phyloP scores from a whole-genome alignment of 1,284 basidiomycete species.

The Pascua guehoae region DNA sequence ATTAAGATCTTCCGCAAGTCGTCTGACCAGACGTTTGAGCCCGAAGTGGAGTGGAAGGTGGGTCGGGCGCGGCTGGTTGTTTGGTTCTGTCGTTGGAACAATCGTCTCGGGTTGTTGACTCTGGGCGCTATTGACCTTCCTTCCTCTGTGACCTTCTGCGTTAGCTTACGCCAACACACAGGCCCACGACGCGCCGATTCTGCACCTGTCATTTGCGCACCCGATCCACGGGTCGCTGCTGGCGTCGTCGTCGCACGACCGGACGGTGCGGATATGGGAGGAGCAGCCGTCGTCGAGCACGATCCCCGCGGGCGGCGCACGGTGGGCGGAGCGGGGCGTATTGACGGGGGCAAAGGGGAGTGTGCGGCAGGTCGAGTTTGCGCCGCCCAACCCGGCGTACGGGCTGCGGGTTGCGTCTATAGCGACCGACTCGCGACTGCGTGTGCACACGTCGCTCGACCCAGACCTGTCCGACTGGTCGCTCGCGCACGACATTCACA shows the following conservation, averaged over 20 bases:
- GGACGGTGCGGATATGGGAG: conserved; percentile 87
- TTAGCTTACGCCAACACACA: conserved; percentile 40
- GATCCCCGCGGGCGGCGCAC: background rate
- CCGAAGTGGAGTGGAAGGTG: conserved; percentile 85
- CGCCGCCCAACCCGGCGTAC: conserved; percentile 66
- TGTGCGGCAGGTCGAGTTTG: conserved; percentile 77
- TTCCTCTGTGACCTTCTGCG: background rate
- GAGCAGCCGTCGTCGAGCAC: conserved; percentile 52
- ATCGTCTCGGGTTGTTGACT: background rate
- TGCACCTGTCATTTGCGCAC: conserved; percentile 80
- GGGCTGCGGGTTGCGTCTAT: conserved; percentile 83
- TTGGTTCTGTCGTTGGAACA: background rate
- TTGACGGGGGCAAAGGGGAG: conserved; percentile 78
- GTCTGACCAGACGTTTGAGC: conserved; percentile 62
- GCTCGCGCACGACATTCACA: conserved; percentile 71
- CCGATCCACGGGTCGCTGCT: conserved; percentile 81
- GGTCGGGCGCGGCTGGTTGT: conserved; percentile 17
- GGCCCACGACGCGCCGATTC: conserved; percentile 84
- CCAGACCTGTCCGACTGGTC: conserved; percentile 75
- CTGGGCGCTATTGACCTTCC: background rate
- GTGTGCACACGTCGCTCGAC: conserved; percentile 86
- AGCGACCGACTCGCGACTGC: conserved; percentile 75
- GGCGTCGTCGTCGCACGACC: conserved; percentile 79
- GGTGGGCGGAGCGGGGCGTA: conserved; percentile 70
- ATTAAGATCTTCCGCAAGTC: conserved; percentile 77